Evolutionary conservation across 306 rosid genomes (phyloP), one percentile per base, ranked within the genome.

Genomic region (Quercus cerris): DNA sequence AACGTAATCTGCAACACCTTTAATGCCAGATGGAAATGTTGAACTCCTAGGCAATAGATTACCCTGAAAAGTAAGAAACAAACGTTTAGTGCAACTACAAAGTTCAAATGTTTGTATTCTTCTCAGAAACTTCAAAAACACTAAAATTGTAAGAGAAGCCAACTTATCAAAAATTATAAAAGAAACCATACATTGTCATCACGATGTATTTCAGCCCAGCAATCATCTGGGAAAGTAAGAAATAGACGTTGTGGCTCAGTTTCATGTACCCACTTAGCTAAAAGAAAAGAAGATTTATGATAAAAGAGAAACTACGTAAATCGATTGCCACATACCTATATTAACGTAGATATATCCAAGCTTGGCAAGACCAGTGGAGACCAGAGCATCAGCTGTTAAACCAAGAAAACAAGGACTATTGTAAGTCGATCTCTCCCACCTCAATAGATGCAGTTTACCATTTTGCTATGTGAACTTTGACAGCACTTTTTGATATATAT

Each of bases 191-290:
- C 98, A 90, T 83, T 82, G 33, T 6, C 70, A 66, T 95, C 98
- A 30, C 99, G 88, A 84, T 84, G 73, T 38, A 89, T 19, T 86
- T 95, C 99, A 30, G 98, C 99, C 99, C 99, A 95, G 82, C 99
- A 95, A 88, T 93, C 99, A 91, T 95, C 99, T 95, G 77, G 75
- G 75, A 3, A 38, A 80, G 67, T 22, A 25, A 44, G 71, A 76
- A 75, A 52, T 31, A 69, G 44, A 2, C 22, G 12, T 58, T 73
- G 3, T 70, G 63, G 64, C 27, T 73, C 56, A 56, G 59, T n/a
- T 18, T 12, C 28, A n/a, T 70, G 73, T 64, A 71, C 12, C 46
- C 69, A 52, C 57, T 71, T 79, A 62, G 23, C 80, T 56, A 62
- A 66, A 70, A 22, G 57, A 68, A 68, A 23, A 3, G 0, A 70